Conservation (phyloP, 805 yeast species). For the Zygoascus ofunaensis region DNA sequence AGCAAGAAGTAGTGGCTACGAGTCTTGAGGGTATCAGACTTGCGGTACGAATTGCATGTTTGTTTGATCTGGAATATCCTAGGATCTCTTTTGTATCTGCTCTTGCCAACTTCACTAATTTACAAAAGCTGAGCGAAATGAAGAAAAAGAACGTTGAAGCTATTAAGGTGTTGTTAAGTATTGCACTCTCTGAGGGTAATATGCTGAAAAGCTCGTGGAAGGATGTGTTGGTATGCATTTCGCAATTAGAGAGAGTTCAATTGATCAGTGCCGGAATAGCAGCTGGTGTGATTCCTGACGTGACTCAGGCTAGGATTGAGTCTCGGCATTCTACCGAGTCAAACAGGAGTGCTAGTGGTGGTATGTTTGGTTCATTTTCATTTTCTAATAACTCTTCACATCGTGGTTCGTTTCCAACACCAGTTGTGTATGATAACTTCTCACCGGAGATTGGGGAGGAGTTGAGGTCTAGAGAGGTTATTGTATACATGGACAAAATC, state of each 20-base stretch:
- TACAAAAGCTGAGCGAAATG: conserved; percentile 72
- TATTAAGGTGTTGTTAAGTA: conserved; percentile 58
- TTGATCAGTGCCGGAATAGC: conserved; percentile 80
- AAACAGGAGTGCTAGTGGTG: conserved; percentile 17
- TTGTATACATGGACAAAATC: conserved; percentile 65
- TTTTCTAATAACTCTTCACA: background rate
- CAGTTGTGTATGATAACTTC: background rate
- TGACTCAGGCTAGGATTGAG: conserved; percentile 62
- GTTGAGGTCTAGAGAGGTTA: conserved; percentile 27
- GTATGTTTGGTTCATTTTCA: background rate
- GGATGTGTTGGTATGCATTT: conserved; percentile 68
- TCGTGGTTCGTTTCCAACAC: background rate
- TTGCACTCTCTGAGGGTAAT: conserved; percentile 76
- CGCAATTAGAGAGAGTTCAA: conserved; percentile 87
- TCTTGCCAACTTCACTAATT: conserved; percentile 73
- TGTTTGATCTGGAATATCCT: conserved; percentile 76
- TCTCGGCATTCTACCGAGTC: conserved; percentile 23
- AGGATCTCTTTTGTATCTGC: conserved; percentile 86
- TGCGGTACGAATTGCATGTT: conserved; percentile 73
- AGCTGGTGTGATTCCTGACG: conserved; percentile 78
- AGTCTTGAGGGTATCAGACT: conserved; percentile 82
- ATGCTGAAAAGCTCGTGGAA: conserved; percentile 70
- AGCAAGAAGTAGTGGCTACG: conserved; percentile 43
- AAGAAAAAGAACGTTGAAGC: conserved; percentile 75
- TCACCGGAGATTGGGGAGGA: conserved; percentile 25